Evolutionary conservation across 2,329 filamentous ascomycete species (phyloP).

Genomic region (Talaromyces sp.): DNA sequence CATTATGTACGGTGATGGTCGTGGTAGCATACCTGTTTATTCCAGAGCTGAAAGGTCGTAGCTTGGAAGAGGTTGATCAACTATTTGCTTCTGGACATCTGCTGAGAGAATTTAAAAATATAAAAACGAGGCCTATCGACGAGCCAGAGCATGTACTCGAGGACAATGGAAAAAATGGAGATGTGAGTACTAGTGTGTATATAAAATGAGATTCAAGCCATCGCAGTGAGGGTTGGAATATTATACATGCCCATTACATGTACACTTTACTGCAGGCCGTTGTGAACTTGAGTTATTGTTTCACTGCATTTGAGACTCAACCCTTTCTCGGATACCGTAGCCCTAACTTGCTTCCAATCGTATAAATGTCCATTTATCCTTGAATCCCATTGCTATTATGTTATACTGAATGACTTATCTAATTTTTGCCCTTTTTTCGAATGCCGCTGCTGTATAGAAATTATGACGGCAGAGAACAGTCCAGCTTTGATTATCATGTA

Average conservation of each 20-base stretch:
- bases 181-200: not conserved
- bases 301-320: no score
- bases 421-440: no score
- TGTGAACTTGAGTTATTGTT: no score
- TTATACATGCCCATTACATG: no score
- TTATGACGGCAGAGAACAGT: no score
- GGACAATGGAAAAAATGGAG: not conserved
- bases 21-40: not conserved
- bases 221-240: no score
- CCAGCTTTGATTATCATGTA: no score
- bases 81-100: not conserved
- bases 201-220: not conserved
- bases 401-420: no score
- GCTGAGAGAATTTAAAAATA: not conserved
- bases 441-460: no score
- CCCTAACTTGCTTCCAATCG: no score
- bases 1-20: not conserved
- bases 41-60: not conserved
- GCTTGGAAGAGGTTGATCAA: not conserved
- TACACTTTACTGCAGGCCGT: no score
- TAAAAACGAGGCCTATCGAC: not conserved
- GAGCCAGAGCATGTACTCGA: not conserved
- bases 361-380: not conserved
- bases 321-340: no score
- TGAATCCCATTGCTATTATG: not conserved